Evolutionary conservation across 1,139 yeast species (phyloP), one percentile per base, ranked within the genome.

Genomic region (Geotrichum candidum): DNA sequence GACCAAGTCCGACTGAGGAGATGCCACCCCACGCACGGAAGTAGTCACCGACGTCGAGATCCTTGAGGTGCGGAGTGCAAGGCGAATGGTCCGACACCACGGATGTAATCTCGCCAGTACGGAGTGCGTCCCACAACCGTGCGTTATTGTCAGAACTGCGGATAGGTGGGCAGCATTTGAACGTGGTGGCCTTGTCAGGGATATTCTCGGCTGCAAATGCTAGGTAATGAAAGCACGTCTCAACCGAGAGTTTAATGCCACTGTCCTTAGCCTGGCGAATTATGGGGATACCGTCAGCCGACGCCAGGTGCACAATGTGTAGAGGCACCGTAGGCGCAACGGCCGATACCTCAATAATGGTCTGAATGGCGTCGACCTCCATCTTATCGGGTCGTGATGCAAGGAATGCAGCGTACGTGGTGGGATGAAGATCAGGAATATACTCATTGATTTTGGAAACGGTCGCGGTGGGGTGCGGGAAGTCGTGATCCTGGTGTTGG

Each of bases 11-110:
- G 31, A 91, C 95, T 1, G 96, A 88, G 1, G 96, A 82, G 58
- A 91, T 90, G n/a, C 97, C 97, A 56, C 97, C 97, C 97, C 97
- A 91, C 1, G 97, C 96, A 57, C 85, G 83, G 73, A 90, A 84
- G 73, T 91, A 91, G 72, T 92, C 96, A 56, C 97, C 97, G 62
- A 83, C 81, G 35, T 85, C 88, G 61, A 90, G 78, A 25, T 88
- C 87, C 73, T 91, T 91, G 69, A 91, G 78, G 65, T 89, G 90
- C 0, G 97, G 96, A 0, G 96, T 90, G 75, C 97, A 91, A 5
- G 97, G 97, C 2, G 96, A 89, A 76, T 91, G 97, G 72, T 91
- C 97, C 15, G 96, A 88, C 2, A 91, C 97, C 9, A 91, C 95
- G 1, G 96, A 85, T 18, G 88, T 82, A 65, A 91, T 86, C 51